Percentiles rank a stretch among this genome's conserved stretches.
Conservation (phyloP, 164 flowering plant species). For the Protea cynaroides region DNA sequence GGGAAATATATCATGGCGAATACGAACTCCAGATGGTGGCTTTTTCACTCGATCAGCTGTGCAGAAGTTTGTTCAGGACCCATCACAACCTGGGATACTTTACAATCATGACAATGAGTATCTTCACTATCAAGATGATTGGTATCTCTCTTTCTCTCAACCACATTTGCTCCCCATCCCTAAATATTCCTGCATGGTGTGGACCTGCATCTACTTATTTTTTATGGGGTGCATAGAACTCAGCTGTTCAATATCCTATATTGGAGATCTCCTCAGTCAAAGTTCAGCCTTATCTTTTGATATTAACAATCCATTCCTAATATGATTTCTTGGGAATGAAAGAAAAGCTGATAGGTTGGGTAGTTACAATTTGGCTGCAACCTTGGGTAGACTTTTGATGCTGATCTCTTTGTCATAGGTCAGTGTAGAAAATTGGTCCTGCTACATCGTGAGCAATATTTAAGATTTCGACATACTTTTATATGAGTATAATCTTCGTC, state of each 20-base stretch:
- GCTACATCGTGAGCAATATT: no score
- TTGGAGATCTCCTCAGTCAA: no score
- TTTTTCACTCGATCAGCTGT: constrained; percentile 69
- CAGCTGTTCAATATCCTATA: neutral
- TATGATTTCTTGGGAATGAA: no score
- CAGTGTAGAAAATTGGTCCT: no score
- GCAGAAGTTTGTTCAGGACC: constrained; percentile 85
- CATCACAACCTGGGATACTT: constrained; percentile 68
- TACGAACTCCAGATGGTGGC: constrained; percentile 78
- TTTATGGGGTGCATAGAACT: neutral
- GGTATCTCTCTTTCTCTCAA: constrained; percentile 36
- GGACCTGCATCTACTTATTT: neutral
- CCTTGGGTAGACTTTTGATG: no score
- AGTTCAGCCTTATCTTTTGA: no score
- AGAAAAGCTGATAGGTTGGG: no score
- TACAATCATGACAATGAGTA: constrained; percentile 93
- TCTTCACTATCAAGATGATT: constrained; percentile 97
- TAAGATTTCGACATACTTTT: no score
- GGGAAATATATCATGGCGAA: constrained; percentile 84
- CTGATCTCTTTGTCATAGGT: no score
- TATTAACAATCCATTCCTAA: no score
- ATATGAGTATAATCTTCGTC: no score
- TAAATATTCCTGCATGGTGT: neutral
- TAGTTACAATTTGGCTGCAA: no score
- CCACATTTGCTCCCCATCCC: neutral